Base-by-base conservation (phyloP, 1,139 yeast species). In the Suhomyces guaymorum region DNA sequence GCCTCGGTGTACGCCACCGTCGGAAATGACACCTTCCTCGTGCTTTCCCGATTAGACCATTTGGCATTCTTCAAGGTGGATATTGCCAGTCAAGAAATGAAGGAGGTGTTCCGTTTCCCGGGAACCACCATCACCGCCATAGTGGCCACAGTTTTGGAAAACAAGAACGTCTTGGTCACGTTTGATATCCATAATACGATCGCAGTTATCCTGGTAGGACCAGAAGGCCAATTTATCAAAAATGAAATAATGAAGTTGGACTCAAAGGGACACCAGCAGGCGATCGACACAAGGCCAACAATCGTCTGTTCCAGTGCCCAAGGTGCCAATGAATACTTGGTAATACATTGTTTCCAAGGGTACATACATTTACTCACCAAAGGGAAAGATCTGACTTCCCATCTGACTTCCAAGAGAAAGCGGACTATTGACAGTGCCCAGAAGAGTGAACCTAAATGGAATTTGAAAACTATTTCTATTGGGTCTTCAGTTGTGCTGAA, bases 401-500 rank as follows among this genome's bases (percentile, higher is more conserved):
- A 8, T 9, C 28, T n/a, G n/a, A n/a, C n/a, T n/a, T n/a, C n/a
- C n/a, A n/a, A n/a, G n/a, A n/a, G n/a, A n/a, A n/a, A n/a, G n/a
- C n/a, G n/a, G n/a, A n/a, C n/a, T n/a, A n/a, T n/a, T n/a, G n/a
- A n/a, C n/a, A n/a, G n/a, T n/a, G n/a, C n/a, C n/a, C 26, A 8
- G 19, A 13, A 22, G 3, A 11, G n/a, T 3, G 42, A 41, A n/a
- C 19, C 36, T 6, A 24, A 33, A 3, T 51, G 52, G 43, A 41
- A 43, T 2, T 29, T 45, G 7, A 39, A 39, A 7, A 40, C 57
- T 2, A 41, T 43, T 8, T 28, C 43, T 21, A 46, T 66, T 5
- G 74, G 74, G 1, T 55, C 54, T 12, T 45, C 66, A 9, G 54
- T 53, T 9, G 53, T 66, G 0, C 51, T 52, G 32, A 57, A 57